phyloP scores from a whole-genome alignment of 2,329 filamentous ascomycete genomes.

The Venturiaceae sp. region DNA sequence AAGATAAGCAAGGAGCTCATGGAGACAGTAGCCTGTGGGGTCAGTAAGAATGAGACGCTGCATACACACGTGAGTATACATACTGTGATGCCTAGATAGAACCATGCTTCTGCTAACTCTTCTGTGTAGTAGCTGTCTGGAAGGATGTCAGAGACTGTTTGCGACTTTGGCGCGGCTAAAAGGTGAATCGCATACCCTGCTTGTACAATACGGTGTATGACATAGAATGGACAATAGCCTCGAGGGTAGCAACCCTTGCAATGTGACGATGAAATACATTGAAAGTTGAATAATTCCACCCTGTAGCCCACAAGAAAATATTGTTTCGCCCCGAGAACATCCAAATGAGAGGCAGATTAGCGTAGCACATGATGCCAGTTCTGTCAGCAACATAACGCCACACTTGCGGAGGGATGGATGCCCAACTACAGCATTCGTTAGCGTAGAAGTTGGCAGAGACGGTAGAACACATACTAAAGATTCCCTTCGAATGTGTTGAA shows the following conservation, averaged over 20 bases:
- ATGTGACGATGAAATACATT: conserved; percentile 83
- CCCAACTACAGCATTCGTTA: conserved; percentile 13
- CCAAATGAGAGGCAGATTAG: conserved; percentile 56
- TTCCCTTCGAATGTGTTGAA: conserved; percentile 25
- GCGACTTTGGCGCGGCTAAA: too few species aligned
- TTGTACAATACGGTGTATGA: conserved; percentile 48
- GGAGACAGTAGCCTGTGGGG: conserved; percentile 24
- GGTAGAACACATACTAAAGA: neutral
- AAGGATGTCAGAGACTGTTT: too few species aligned
- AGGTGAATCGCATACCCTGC: conserved; percentile 8
- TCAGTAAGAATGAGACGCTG: too few species aligned
- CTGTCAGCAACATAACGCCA: conserved; percentile 52
- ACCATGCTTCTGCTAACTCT: too few species aligned
- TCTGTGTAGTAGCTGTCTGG: too few species aligned
- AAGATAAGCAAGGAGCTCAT: conserved; percentile 37
- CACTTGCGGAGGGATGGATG: conserved; percentile 25
- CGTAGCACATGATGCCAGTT: conserved; percentile 53
- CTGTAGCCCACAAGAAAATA: conserved; percentile 54
- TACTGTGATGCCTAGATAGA: neutral
- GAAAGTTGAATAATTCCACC: conserved; percentile 86
- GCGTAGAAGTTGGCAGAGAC: neutral
- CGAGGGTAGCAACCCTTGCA: conserved; percentile 60
- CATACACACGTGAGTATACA: conserved; percentile 11
- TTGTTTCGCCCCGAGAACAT: conserved; percentile 61
- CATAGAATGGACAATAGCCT: conserved; percentile 58